Conservation (phyloP, 192 early-diverging fungal genomes). For the Coemansia sp. region DNA sequence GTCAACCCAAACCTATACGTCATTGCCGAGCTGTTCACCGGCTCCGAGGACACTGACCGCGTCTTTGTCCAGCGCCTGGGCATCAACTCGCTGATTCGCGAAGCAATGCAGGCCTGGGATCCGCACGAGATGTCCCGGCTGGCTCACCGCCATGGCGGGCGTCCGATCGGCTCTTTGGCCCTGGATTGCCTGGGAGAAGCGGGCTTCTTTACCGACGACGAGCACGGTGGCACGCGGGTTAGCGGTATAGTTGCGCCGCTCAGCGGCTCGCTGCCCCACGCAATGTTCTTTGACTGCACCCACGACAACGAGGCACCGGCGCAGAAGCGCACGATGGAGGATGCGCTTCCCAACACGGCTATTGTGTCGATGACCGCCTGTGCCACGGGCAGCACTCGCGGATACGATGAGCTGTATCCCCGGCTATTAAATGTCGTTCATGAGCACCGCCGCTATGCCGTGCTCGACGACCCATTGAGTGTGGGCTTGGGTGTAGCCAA, state of each 20-base stretch:
- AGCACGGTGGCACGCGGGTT: slow-evolving; percentile 38
- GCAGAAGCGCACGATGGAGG: slow-evolving; percentile 83
- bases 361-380: slow-evolving; percentile 85
- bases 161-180: slow-evolving; percentile 83
- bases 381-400: slow-evolving; percentile 93
- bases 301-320: slow-evolving; percentile 97
- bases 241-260: slow-evolving; percentile 61
- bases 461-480: slow-evolving; percentile 51
- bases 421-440: slow-evolving; percentile 80
- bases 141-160: slow-evolving; percentile 87
- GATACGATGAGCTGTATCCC: slow-evolving; percentile 94
- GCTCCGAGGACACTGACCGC: slow-evolving; percentile 89
- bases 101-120: slow-evolving; percentile 98
- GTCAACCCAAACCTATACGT: slow-evolving; percentile 92
- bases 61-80: slow-evolving; percentile 88
- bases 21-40: slow-evolving; percentile 97
- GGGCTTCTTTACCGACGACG: slow-evolving; percentile 36
- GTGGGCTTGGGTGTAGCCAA: slow-evolving; percentile 64
- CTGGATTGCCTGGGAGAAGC: slow-evolving; percentile 56
- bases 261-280: slow-evolving; percentile 77
- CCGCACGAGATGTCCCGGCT: slow-evolving; percentile 81
- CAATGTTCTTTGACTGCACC: slow-evolving; percentile 98
- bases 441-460: slow-evolving; percentile 73
- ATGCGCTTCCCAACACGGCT: slow-evolving; percentile 88
- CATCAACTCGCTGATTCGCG: slow-evolving; percentile 94